These are phyloP conservation scores for Mallotus nudiflorus DNA, from an alignment of 345 rosid genomes.

Conservation along the genomic window DNA sequence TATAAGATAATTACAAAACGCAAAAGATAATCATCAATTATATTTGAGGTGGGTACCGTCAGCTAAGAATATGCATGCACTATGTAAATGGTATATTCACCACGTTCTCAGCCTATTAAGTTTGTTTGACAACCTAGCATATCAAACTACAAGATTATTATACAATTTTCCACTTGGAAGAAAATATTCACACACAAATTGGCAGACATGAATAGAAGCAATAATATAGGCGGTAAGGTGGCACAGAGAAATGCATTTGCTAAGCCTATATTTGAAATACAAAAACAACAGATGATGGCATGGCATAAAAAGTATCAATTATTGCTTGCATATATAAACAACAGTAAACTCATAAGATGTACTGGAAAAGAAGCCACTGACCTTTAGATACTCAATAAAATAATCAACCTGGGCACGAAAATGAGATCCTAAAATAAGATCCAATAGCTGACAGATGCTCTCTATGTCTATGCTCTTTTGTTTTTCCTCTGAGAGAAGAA, in stretches of 20 bases:
- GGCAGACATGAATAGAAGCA: not conserved
- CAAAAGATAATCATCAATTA: not conserved
- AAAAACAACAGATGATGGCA: not conserved
- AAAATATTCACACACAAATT: not conserved
- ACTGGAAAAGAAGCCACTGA: slow-evolving; percentile 11
- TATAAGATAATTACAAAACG: not conserved
- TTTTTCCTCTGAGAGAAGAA: slow-evolving; percentile 31
- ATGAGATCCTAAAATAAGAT: slow-evolving; percentile 35
- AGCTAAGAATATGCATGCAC: not conserved
- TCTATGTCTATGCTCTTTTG: slow-evolving; percentile 42
- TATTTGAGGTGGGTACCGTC: not conserved
- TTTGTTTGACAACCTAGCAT: not conserved
- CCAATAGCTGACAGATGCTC: slow-evolving; percentile 39
- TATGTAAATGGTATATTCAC: not conserved
- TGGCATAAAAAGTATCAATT: not conserved
- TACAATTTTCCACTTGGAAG: not conserved
- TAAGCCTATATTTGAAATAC: no score
- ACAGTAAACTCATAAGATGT: slow-evolving; percentile 2
- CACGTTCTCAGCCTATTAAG: not conserved
- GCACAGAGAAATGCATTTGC: no score
- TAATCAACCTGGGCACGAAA: slow-evolving; percentile 35
- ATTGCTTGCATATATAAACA: not conserved
- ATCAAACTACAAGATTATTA: not conserved
- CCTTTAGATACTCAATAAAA: slow-evolving; percentile 35
- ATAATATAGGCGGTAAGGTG: not conserved